Conservation (phyloP, 2,329 filamentous ascomycete genomes). For the Cladosporium sp. region DNA sequence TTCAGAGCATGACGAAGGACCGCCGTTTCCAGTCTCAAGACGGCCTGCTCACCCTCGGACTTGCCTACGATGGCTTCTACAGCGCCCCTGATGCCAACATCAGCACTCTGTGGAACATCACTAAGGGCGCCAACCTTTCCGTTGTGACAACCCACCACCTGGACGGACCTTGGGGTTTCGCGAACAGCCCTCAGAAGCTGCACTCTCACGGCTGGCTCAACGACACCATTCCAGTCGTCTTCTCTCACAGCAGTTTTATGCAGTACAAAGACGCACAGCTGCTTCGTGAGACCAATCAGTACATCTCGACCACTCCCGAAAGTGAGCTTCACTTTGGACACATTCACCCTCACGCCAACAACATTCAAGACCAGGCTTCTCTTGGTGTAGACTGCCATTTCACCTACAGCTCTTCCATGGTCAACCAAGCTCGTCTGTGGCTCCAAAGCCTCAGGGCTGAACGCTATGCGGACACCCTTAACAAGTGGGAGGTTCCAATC, state of each 20-base stretch:
- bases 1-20: constrained; percentile 8
- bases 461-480: constrained; percentile 38
- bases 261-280: constrained; percentile 38
- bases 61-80: constrained; percentile 39
- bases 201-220: constrained; percentile 38
- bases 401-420: constrained; percentile 21
- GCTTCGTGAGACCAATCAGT: constrained; percentile 48
- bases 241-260: constrained; percentile 50
- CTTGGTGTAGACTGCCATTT: constrained; percentile 22
- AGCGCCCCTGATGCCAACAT: constrained; percentile 28
- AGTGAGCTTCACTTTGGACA: constrained; percentile 59
- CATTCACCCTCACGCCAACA: constrained; percentile 41
- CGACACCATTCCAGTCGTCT: constrained; percentile 45
- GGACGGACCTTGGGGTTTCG: constrained; percentile 11
- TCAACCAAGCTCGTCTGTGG: constrained; percentile 54
- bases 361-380: constrained; percentile 46
- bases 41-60: constrained; percentile 35
- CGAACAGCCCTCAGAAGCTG: constrained; percentile 28
- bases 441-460: constrained; percentile 44
- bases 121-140: constrained; percentile 16
- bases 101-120: constrained; percentile 10
- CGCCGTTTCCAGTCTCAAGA: background rate
- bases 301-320: constrained; percentile 56
- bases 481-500: constrained; percentile 40
- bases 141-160: constrained; percentile 41